These are phyloP conservation scores for Capronia americana DNA, from an alignment of 2,329 filamentous ascomycete species.

Conservation along the genomic window DNA sequence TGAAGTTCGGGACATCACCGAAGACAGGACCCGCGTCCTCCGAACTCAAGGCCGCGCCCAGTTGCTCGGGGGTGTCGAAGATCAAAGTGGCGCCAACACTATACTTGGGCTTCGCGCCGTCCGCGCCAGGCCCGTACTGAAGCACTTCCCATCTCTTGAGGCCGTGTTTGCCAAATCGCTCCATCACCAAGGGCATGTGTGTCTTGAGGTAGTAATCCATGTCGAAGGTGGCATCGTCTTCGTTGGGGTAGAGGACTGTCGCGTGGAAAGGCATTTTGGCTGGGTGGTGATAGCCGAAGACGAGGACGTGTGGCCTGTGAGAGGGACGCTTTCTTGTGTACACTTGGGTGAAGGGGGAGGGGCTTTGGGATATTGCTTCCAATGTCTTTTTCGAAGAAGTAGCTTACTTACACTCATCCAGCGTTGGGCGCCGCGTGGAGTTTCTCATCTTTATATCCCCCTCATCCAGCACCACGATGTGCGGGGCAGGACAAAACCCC, in stretches of 20 bases:
- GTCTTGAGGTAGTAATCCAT: conserved; percentile 57
- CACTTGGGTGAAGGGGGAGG: background rate
- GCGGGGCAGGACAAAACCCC: conserved; percentile 2
- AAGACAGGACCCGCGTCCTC: conserved; percentile 28
- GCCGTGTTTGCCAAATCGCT: conserved; percentile 51
- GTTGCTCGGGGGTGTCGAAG: conserved; percentile 32
- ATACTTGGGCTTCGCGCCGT: conserved; percentile 29
- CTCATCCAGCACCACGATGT: conserved; percentile 2
- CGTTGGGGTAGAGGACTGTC: conserved; percentile 50
- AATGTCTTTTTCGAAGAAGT: conserved; percentile 21
- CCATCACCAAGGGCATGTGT: conserved; percentile 56
- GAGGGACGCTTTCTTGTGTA: background rate
- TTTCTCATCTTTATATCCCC: conserved; percentile 13
- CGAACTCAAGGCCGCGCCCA: conserved; percentile 22
- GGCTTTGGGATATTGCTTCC: background rate
- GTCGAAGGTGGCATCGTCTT: conserved; percentile 52
- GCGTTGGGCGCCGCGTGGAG: background rate
- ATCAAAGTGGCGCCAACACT: conserved; percentile 22
- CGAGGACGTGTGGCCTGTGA: background rate
- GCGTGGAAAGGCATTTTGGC: conserved; percentile 27
- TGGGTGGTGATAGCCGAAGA: too few relatives aligned
- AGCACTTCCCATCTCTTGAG: conserved; percentile 43
- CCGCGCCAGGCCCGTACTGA: conserved; percentile 27
- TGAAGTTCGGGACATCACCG: conserved; percentile 33
- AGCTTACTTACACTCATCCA: background rate